Conservation (phyloP, 2,329 filamentous ascomycete genomes). For the Aspergillus calidoustus region DNA sequence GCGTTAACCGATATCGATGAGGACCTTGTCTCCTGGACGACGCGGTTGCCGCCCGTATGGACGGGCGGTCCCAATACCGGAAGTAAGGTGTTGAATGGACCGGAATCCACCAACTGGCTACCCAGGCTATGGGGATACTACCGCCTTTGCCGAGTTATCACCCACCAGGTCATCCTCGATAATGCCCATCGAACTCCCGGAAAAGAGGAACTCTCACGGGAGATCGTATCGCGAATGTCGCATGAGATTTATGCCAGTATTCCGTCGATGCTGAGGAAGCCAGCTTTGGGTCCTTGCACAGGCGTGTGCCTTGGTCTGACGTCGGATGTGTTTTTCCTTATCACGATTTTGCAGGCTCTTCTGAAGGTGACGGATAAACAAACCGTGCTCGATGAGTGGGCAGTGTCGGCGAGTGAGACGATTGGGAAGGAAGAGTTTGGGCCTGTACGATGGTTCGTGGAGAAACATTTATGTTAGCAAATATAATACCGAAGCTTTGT, state of each 20-base stretch:
- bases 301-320: background rate
- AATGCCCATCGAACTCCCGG: background rate
- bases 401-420: background rate
- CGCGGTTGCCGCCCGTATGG: background rate
- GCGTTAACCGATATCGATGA: background rate
- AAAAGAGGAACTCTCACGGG: background rate
- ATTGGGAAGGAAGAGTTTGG: background rate
- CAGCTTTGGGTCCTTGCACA: background rate
- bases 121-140: background rate
- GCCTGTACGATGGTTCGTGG: background rate
- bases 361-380: background rate
- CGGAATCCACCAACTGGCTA: background rate
- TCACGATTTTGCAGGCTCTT: conserved; percentile 3
- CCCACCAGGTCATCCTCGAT: background rate
- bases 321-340: conserved; percentile 1
- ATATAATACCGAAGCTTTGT: background rate
- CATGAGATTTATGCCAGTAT: conserved; percentile 1
- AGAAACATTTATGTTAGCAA: background rate
- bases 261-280: background rate
- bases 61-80: background rate
- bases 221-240: background rate
- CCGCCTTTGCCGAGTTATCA: background rate
- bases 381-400: background rate
- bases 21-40: background rate
- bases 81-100: background rate